Conservation (phyloP, 208 protist genomes). For the Leishmania braziliensis region DNA sequence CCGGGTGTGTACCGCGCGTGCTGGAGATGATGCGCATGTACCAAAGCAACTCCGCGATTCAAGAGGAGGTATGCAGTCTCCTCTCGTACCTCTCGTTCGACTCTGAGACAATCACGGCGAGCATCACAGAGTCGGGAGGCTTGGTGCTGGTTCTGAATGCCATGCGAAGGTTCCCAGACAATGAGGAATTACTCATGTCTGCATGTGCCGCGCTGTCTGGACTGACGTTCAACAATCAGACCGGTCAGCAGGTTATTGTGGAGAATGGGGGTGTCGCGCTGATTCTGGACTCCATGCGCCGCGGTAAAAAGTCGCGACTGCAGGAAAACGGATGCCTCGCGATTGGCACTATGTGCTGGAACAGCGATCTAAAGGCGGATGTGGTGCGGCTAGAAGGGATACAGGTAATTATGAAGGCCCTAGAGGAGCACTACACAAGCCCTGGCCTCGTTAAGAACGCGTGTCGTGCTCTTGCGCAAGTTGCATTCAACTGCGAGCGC, state of each 20-base stretch:
- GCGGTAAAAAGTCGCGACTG: constrained; percentile 73
- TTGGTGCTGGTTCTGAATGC: constrained; percentile 79
- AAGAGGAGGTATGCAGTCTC: constrained; percentile 84
- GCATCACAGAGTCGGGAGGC: constrained; percentile 76
- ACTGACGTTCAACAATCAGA: constrained; percentile 86
- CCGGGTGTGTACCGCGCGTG: constrained; percentile 76
- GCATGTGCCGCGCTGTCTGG: constrained; percentile 87
- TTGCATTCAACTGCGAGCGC: constrained; percentile 89
- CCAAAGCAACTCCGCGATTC: constrained; percentile 59
- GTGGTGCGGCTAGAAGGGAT: constrained; percentile 81
- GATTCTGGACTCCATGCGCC: constrained; percentile 85
- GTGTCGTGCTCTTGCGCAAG: constrained; percentile 86
- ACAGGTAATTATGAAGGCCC: constrained; percentile 80
- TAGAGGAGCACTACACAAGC: constrained; percentile 82
- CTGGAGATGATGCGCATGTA: constrained; percentile 80
- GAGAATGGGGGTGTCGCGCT: constrained; percentile 72
- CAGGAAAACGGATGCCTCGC: constrained; percentile 90
- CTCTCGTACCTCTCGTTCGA: constrained; percentile 93
- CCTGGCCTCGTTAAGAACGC: constrained; percentile 88
- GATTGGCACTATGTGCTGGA: constrained; percentile 93
- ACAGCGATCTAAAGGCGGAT: constrained; percentile 89
- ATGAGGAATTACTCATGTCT: constrained; percentile 81
- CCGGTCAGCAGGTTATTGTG: constrained; percentile 82
- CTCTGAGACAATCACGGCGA: constrained; percentile 85
- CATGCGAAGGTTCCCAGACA: constrained; percentile 80